Evolutionary conservation across 176 grass and related monocot species (phyloP), one percentile per base, ranked within the genome.

Genomic region (Musa itinerans): DNA sequence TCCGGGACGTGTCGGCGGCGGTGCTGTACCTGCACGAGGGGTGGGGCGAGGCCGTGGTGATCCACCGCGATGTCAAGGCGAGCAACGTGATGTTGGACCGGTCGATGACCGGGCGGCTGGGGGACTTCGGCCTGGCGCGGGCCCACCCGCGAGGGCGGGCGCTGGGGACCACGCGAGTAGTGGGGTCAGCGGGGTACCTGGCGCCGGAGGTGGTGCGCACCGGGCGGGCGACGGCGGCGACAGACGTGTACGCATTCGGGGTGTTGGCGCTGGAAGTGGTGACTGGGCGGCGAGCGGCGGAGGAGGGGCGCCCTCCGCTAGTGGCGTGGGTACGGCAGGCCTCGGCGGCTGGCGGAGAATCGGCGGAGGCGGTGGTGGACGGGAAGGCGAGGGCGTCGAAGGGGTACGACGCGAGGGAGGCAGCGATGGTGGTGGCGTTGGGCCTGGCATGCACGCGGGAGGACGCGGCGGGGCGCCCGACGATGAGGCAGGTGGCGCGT

Each of bases 11-110:
- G 17, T 49, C 20, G 10, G n/a, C 71, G 50, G 71, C 71, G 51
- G 71, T 73, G 11, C 21, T 54, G n/a, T 55, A 73, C 24, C 71
- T 73, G 20, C 71, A 73, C 71, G 71, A 73, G 52, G 71, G 50
- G 20, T 73, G 70, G 70, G 70, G 70, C 2, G 70, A 54, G 70
- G 70, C 51, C n/a, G 17, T 27, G 17, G 52, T 73, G 11, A 10
- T 73, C 10, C 71, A 73, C 50, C 71, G 52, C 11, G 71, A 73
- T 24, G 54, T 73, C 16, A 54, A 73, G 71, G 15, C 21, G 0
- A 73, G 71, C n/a, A 73, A 73, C n/a, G 52, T 73, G 51, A 3
- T 73, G 20, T 51, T 73, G 3, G 71, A 73, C 71, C 2, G 21
- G 20, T 22, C 9, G 19, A 73, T 73, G 71, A 53, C 51, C n/a